These are phyloP conservation scores for Inosperma sp. DNA, from an alignment of 768 basidiomycete genomes.

Conservation along the genomic window DNA sequence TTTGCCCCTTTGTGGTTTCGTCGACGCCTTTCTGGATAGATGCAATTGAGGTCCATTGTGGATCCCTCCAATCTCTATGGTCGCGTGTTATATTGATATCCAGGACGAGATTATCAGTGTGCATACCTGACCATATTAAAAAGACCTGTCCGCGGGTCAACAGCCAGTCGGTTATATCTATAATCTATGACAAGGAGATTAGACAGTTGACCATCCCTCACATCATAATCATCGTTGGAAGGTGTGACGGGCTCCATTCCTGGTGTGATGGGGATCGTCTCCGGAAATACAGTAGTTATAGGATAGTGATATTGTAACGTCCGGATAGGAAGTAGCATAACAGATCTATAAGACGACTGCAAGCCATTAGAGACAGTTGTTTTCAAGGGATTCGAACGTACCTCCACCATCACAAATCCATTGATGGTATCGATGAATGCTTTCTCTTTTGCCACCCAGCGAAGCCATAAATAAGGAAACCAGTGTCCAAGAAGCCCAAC, in stretches of 20 bases:
- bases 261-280: constrained; percentile 25
- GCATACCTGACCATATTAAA: constrained; percentile 78
- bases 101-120: not conserved
- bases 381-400: constrained; percentile 34
- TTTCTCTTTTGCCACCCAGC: constrained; percentile 77
- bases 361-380: constrained; percentile 9
- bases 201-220: constrained; percentile 38
- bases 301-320: constrained; percentile 71
- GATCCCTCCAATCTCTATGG: constrained; percentile 88
- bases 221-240: constrained; percentile 28
- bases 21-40: constrained; percentile 64
- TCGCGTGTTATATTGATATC: constrained; percentile 4
- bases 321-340: constrained; percentile 69
- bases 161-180: constrained; percentile 84
- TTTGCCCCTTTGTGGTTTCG: constrained; percentile 51
- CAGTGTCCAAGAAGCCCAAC: constrained; percentile 85
- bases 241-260: constrained; percentile 28
- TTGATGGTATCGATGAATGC: constrained; percentile 67
- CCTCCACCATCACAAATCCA: constrained; percentile 89
- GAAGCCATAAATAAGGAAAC: constrained; percentile 90
- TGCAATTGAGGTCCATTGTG: constrained; percentile 57
- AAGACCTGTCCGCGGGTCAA: constrained; percentile 79
- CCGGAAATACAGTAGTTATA: constrained; percentile 74
- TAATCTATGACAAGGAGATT: constrained; percentile 76
- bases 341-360: constrained; percentile 81